These are phyloP conservation scores for Nymphaea colorata DNA, from an alignment of 164 flowering plant species.

Conservation along the genomic window DNA sequence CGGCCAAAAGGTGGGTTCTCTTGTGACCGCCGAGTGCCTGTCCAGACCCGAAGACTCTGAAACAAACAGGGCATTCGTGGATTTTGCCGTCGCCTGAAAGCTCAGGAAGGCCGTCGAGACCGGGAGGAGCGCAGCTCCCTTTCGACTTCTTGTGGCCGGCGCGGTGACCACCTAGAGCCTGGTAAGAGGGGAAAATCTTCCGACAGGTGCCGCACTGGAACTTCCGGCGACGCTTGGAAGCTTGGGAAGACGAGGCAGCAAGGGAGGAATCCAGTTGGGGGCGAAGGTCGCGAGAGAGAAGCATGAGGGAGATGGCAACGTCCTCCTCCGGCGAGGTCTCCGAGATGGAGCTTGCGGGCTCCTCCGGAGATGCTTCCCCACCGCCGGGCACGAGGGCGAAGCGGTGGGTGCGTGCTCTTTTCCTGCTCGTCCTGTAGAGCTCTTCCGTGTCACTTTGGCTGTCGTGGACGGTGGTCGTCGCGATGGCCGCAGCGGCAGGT, in stretches of 20 bases:
- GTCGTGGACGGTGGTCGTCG: background rate
- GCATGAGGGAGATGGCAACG: constrained; percentile 66
- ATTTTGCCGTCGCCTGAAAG: constrained; percentile 39
- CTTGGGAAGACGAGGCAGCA: constrained; percentile 1
- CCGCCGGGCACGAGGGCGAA: background rate
- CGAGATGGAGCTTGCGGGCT: constrained; percentile 50
- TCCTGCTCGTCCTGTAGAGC: background rate
- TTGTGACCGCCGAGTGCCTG: constrained; percentile 96
- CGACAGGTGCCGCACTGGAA: constrained; percentile 89
- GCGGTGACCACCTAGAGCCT: constrained; percentile 89
- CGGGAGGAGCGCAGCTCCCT: constrained; percentile 72
- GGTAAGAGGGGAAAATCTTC: constrained; percentile 83
- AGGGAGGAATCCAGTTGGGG: background rate
- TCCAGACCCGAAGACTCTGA: constrained; percentile 69
- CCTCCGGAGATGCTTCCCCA: background rate
- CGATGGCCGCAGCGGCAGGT: background rate
- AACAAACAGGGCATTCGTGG: constrained; percentile 82
- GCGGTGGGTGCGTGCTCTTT: background rate
- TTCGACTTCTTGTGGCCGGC: constrained; percentile 97
- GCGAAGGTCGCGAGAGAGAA: constrained; percentile 67
- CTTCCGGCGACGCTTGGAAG: constrained; percentile 1
- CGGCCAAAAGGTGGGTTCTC: constrained; percentile 75
- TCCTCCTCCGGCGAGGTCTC: constrained; percentile 58
- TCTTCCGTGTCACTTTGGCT: background rate
- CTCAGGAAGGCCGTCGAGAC: constrained; percentile 22